Evolutionary conservation across 2,329 filamentous ascomycete species (phyloP).

Genomic region (Ophioceras dolichostomum): DNA sequence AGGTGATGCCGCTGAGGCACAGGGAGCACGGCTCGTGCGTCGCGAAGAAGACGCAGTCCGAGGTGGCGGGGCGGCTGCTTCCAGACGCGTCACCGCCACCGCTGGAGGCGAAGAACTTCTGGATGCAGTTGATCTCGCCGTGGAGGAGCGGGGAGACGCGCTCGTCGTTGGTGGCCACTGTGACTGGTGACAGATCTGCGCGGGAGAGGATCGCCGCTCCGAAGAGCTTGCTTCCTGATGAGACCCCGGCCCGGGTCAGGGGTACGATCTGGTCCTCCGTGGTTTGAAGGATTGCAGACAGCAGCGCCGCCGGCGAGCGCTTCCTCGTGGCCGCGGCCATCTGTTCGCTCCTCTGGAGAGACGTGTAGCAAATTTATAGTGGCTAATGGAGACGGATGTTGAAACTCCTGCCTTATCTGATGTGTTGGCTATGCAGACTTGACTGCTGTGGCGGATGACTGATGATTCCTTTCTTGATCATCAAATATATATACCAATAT

Average conservation of each 20-base stretch:
- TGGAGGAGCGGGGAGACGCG: slow-evolving; percentile 40
- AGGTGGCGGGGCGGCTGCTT: slow-evolving; percentile 13
- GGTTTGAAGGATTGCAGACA: slow-evolving; percentile 25
- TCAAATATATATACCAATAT: too few species aligned
- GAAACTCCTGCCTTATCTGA: too few species aligned
- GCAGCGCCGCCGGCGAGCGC: slow-evolving; percentile 17
- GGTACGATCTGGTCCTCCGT: slow-evolving; percentile 36
- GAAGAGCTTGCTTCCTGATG: slow-evolving; percentile 42
- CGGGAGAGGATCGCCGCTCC: slow-evolving; percentile 40
- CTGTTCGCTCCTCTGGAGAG: slow-evolving; percentile 4
- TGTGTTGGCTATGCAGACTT: too few species aligned
- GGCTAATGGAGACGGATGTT: too few species aligned
- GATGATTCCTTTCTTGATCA: too few species aligned
- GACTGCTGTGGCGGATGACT: too few species aligned
- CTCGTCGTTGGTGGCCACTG: slow-evolving; percentile 44
- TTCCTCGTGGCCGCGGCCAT: slow-evolving; percentile 7
- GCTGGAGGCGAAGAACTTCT: slow-evolving; percentile 36
- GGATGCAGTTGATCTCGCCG: slow-evolving; percentile 49
- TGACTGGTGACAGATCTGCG: slow-evolving; percentile 25
- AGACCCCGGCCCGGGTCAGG: slow-evolving; percentile 34
- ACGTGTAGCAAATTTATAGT: too few species aligned
- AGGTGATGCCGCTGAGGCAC: slow-evolving; percentile 44
- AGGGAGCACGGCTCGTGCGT: slow-evolving; percentile 48
- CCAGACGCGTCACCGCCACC: slow-evolving; percentile 3
- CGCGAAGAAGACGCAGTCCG: slow-evolving; percentile 43